Evolutionary conservation across 1,139 yeast species (phyloP), one percentile per base, ranked within the genome.

Genomic region (Magnusiomyces sp.): DNA sequence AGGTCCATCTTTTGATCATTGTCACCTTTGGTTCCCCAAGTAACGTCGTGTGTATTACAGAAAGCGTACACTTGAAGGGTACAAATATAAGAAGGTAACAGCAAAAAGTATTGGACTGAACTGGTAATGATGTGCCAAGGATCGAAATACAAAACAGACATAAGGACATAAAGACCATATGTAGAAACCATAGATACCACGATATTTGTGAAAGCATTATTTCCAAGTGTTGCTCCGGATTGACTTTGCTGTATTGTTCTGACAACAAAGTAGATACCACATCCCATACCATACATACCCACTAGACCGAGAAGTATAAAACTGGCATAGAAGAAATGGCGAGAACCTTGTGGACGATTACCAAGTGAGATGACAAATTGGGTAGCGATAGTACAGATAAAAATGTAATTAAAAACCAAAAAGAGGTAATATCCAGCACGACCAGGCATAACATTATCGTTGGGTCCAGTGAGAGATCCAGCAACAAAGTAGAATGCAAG

Each of bases 21-120:
- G 55, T 90, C 95, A 57, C 97, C 97, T 64, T 89, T 89, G 0
- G 97, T 90, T 68, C 97, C 97, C 97, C 97, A 90, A 0, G 95
- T 84, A 48, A 89, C 95, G 72, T 89, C 97, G 69, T 89, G 96
- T 4, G 95, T 88, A 64, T 89, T 89, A 70, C 97, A 89, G 66
- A 88, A 87, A 1, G 97, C 96, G 70, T 87, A 89, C 51, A 89
- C 87, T 67, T 89, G 97, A 55, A 89, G 72, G 1, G 96, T 84
- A 68, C 95, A 87, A 2, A 94, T 83, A 65, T 87, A 89, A 0
- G 92, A 82, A n/a, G 97, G 97, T 50, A 89, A 74, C 74, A 90
- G 77, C 62, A 88, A 66, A 69, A 89, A 87, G 71, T 89, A 89
- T 67, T 89, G 97, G 11, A 81, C 55, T 0, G 94, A 80, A 46